Evolutionary conservation across 2,329 filamentous ascomycete genomes (phyloP).

Genomic region (Atkinsonella hypoxylon): DNA sequence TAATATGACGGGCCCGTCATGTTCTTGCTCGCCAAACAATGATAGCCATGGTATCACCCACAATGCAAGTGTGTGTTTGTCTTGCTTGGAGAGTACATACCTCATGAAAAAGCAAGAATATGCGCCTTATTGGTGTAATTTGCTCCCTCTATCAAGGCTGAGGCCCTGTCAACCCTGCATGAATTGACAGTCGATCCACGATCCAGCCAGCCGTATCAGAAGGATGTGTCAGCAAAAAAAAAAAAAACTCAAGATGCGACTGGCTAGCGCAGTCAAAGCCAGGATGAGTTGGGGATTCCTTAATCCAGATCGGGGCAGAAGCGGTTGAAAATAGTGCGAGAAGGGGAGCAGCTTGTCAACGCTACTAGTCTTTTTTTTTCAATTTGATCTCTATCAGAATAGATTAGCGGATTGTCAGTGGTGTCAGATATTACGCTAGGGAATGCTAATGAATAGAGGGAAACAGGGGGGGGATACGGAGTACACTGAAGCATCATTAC

Average conservation of each 20-base stretch:
- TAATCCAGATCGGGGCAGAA: constrained; percentile 15
- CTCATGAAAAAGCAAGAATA: not conserved
- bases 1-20: not conserved
- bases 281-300: constrained; percentile 16
- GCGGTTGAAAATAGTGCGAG: not conserved
- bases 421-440: not conserved
- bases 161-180: constrained; percentile 9
- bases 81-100: not conserved
- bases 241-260: constrained; percentile 21
- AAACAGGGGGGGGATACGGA: not conserved
- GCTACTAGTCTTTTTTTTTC: not conserved
- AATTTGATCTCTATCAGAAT: not conserved
- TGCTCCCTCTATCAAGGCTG: not conserved
- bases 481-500: not conserved
- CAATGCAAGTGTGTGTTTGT: not conserved
- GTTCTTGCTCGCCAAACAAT: not conserved
- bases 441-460: not conserved
- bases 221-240: constrained; percentile 15
- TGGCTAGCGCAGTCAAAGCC: constrained; percentile 17
- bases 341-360: constrained; percentile 3
- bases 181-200: constrained; percentile 9
- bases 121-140: not conserved
- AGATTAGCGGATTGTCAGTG: not conserved
- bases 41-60: not conserved
- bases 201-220: constrained; percentile 6